Evolutionary conservation across 2,329 filamentous ascomycete species (phyloP).

Genomic region (Pseudopithomyces chartarum): DNA sequence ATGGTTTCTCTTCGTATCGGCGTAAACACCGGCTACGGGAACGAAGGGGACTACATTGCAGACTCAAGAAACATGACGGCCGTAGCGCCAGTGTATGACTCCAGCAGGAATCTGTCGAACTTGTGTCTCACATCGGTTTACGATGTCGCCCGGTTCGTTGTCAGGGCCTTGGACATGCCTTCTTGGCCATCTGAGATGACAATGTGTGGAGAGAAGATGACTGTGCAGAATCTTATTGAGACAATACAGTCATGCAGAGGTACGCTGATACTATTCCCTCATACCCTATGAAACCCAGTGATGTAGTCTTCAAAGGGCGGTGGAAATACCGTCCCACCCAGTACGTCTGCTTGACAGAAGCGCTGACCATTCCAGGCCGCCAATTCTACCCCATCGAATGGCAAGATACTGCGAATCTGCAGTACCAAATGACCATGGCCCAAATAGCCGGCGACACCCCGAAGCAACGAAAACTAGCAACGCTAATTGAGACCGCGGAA

Average conservation of each 20-base stretch:
- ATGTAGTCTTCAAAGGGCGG: not conserved
- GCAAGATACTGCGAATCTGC: slow-evolving; percentile 55
- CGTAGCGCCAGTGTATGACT: slow-evolving; percentile 63
- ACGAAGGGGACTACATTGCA: slow-evolving; percentile 69
- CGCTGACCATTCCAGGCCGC: slow-evolving; percentile 24
- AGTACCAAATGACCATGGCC: slow-evolving; percentile 54
- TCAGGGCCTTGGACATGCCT: slow-evolving; percentile 68
- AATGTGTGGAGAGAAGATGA: slow-evolving; percentile 70
- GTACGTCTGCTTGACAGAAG: slow-evolving; percentile 11
- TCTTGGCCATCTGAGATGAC: slow-evolving; percentile 72
- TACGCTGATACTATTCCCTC: slow-evolving; percentile 11
- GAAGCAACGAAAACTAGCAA: slow-evolving; percentile 55
- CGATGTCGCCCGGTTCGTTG: slow-evolving; percentile 73
- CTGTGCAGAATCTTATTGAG: slow-evolving; percentile 65
- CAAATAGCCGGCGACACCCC: slow-evolving; percentile 36
- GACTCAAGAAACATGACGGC: slow-evolving; percentile 63
- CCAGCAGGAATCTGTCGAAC: slow-evolving; percentile 47
- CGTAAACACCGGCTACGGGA: slow-evolving; percentile 56
- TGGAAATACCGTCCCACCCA: not conserved
- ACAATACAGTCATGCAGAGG: slow-evolving; percentile 46
- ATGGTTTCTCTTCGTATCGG: slow-evolving; percentile 66
- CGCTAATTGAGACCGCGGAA: slow-evolving; percentile 70
- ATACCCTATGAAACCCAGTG: not conserved
- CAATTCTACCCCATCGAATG: slow-evolving; percentile 44
- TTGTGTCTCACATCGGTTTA: slow-evolving; percentile 71